phyloP scores from a whole-genome alignment of 768 basidiomycete genomes.

The Gymnopilus dilepis region DNA sequence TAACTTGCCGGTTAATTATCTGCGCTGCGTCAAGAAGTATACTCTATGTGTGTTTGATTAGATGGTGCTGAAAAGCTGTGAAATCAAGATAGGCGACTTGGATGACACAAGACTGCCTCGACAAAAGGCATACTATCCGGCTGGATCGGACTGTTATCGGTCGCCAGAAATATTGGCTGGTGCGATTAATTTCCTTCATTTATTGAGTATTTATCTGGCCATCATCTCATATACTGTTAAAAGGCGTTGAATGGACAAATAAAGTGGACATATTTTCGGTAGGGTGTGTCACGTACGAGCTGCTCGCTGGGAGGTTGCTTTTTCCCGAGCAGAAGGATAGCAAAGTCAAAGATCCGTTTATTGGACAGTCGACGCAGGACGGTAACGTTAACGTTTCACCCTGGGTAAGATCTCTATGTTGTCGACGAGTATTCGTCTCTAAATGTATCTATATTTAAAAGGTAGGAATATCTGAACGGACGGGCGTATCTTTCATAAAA shows the following conservation, averaged over 20 bases:
- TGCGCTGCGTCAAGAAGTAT: neutral
- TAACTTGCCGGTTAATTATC: neutral
- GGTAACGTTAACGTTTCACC: too few species aligned
- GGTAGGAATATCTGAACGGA: too few species aligned
- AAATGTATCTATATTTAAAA: too few species aligned
- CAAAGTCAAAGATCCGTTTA: too few species aligned
- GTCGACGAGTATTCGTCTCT: too few species aligned
- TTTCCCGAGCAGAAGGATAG: neutral
- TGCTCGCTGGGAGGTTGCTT: neutral
- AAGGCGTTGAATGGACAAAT: neutral
- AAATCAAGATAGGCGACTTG: neutral
- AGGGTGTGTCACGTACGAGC: neutral
- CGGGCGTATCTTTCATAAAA: too few species aligned
- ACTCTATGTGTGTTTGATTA: neutral
- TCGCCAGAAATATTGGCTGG: neutral
- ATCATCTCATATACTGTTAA: neutral
- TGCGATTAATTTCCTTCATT: neutral
- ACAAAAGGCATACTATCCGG: neutral
- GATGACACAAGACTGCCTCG: neutral
- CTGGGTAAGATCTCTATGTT: too few species aligned
- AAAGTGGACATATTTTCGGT: neutral
- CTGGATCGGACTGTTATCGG: neutral
- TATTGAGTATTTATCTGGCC: too few species aligned
- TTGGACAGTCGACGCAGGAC: too few species aligned
- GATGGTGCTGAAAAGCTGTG: neutral